phyloP scores from a whole-genome alignment of 768 basidiomycete genomes.

The Kondoa subrosea region DNA sequence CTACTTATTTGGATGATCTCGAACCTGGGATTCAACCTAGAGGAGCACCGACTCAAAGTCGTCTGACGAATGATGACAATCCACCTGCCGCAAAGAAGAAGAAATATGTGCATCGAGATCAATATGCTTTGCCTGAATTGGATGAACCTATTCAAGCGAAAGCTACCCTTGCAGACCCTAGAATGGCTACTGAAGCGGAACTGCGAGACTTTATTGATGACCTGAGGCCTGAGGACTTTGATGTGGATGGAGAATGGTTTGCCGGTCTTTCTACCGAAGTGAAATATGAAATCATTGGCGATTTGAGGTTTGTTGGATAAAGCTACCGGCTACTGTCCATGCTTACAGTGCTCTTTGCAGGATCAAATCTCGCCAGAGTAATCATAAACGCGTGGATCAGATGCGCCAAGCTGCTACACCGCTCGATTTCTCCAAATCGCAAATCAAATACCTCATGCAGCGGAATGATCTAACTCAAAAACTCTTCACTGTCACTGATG shows the following conservation, averaged over 20 bases:
- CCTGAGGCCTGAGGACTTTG: conserved; percentile 89
- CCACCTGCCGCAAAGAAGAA: conserved; percentile 31
- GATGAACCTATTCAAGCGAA: conserved; percentile 48
- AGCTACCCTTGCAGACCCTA: conserved; percentile 64
- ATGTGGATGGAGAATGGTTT: conserved; percentile 75
- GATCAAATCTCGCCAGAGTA: conserved; percentile 83
- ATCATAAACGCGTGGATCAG: conserved; percentile 70
- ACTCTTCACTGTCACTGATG: conserved; percentile 76
- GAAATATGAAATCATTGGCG: conserved; percentile 95
- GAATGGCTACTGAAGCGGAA: conserved; percentile 91
- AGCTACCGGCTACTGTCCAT: neutral
- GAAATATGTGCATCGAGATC: conserved; percentile 44
- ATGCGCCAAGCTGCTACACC: conserved; percentile 76
- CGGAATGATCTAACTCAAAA: conserved; percentile 85
- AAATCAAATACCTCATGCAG: conserved; percentile 76
- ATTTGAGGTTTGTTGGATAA: conserved; percentile 39
- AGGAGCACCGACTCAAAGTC: conserved; percentile 38
- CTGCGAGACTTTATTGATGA: conserved; percentile 82
- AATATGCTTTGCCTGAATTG: conserved; percentile 77
- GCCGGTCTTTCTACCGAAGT: conserved; percentile 84
- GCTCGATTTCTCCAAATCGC: conserved; percentile 88
- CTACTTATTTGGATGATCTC: conserved; percentile 79
- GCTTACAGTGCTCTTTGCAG: conserved; percentile 28
- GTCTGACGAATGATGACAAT: conserved; percentile 35
- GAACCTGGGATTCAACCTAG: conserved; percentile 34